phyloP scores from a whole-genome alignment of 2,329 filamentous ascomycete genomes.

The Aspergillus glaucus region DNA sequence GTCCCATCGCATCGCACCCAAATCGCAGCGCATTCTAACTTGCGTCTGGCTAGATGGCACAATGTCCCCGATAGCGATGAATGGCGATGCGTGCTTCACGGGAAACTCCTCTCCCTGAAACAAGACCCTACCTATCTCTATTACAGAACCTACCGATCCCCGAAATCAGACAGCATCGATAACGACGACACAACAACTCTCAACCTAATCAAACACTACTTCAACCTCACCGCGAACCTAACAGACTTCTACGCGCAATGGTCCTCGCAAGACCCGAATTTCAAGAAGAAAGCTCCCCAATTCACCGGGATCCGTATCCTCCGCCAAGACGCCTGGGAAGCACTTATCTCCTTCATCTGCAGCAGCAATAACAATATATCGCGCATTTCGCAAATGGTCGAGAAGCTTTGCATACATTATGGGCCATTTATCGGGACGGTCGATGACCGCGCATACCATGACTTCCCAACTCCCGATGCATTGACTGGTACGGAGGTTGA shows the following conservation, averaged over 20 bases:
- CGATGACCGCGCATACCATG: conserved; percentile 68
- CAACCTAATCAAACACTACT: conserved; percentile 71
- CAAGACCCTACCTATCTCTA: conserved; percentile 75
- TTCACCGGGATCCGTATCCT: conserved; percentile 91
- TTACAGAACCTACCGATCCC: conserved; percentile 64
- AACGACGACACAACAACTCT: conserved; percentile 62
- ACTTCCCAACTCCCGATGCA: conserved; percentile 72
- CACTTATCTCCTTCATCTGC: conserved; percentile 90
- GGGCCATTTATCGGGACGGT: conserved; percentile 68
- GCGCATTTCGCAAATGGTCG: conserved; percentile 92
- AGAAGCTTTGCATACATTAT: conserved; percentile 84
- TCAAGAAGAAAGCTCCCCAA: conserved; percentile 74
- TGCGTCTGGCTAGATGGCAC: conserved; percentile 61
- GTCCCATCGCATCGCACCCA: conserved; percentile 1
- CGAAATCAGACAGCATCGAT: conserved; percentile 6
- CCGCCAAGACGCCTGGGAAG: conserved; percentile 93
- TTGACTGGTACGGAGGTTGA: conserved; percentile 74
- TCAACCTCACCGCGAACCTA: conserved; percentile 77
- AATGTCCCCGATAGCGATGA: conserved; percentile 65
- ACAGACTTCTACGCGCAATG: conserved; percentile 74
- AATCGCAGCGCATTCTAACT: background rate
- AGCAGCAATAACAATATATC: conserved; percentile 98
- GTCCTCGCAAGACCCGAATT: conserved; percentile 80
- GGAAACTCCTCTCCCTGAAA: conserved; percentile 74
- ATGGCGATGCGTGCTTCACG: conserved; percentile 85